Base-by-base conservation (phyloP, 805 yeast species). In the Debaryomyces hansenii region DNA sequence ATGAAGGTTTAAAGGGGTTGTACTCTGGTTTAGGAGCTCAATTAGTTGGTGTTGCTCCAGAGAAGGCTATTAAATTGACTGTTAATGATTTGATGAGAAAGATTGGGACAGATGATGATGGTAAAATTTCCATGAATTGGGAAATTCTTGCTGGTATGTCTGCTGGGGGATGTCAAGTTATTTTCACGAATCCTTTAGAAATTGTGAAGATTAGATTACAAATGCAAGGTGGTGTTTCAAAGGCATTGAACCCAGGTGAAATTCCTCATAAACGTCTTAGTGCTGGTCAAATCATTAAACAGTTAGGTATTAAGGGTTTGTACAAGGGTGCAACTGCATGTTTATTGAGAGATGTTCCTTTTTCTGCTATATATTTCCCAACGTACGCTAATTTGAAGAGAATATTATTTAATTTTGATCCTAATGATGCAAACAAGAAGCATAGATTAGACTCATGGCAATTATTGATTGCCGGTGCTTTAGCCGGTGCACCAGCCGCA, bases 401-500 rank as follows among this genome's bases (percentile, higher is more conserved):
- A 67, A 82, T 83, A 57, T 60, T 88, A 52, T 91, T 91, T 67
- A 80, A 85, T 44, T 90, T 86, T 62, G 96, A 92, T 59, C 96
- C 96, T 4, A 63, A 70, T 40, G 80, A 80, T 59, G 77, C 81
- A 21, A 76, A 75, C 45, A 79, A 83, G 56, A 75, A 79, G 55
- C 76, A 72, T 39, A 75, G 78, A 51, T 79, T 91, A 49, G 82
- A 82, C 51, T 82, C 95, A 24, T 84, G 92, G 86, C 96, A 92
- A 67, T 74, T 94, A 53, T 78, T 92, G 49, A 64, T 81, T 4
- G 81, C 95, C 50, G 99, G 99, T 67, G 97, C 96, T 9, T 64
- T 91, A 52, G 98, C 99, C 11, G 99, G 98, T 63, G 90, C 95
- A 74, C 99, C 99, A 8, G 95, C 98, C 27, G 98, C 98, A 9